Percentiles rank a stretch among this genome's conserved stretches.
These are phyloP conservation scores for Grammothele lineata DNA, from an alignment of 768 basidiomycete species.

Conservation along the genomic window DNA sequence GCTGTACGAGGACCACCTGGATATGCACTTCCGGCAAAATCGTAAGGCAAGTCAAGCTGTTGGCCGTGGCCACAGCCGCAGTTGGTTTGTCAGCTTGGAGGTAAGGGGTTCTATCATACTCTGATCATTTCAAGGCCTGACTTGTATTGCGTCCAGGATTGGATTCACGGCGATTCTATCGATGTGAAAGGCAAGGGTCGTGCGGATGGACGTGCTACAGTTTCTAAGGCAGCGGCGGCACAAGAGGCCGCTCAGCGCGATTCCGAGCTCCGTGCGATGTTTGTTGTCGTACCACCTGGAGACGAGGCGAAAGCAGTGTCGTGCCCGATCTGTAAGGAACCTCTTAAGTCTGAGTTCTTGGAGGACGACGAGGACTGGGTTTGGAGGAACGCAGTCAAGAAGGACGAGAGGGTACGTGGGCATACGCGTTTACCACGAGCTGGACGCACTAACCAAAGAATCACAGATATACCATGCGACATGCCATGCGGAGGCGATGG, in stretches of 20 bases:
- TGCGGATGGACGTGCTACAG: constrained; percentile 47
- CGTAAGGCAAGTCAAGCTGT: constrained; percentile 72
- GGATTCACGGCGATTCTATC: constrained; percentile 66
- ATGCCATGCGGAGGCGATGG: constrained; percentile 79
- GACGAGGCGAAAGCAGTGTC: constrained; percentile 79
- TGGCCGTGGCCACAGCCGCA: constrained; percentile 83
- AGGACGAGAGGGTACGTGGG: constrained; percentile 71
- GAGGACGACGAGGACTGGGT: constrained; percentile 99
- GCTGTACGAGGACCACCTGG: constrained; percentile 81
- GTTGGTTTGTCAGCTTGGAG: constrained; percentile 84
- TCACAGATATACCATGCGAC: constrained; percentile 89
- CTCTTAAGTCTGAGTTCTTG: constrained; percentile 82
- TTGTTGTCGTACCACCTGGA: constrained; percentile 86
- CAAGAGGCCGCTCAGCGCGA: constrained; percentile 69
- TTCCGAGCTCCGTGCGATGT: constrained; percentile 69
- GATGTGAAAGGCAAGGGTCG: constrained; percentile 70
- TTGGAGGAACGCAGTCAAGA: constrained; percentile 86
- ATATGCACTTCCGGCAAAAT: constrained; percentile 96
- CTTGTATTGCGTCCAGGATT: constrained; percentile 55
- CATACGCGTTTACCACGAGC: too few species aligned
- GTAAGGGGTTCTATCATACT: constrained; percentile 46
- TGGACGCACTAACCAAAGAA: too few species aligned
- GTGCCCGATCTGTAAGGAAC: constrained; percentile 97
- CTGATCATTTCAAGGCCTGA: constrained; percentile 1
- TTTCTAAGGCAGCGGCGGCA: constrained; percentile 54